Percentiles rank a stretch among this genome's conserved stretches.
phyloP scores from a whole-genome alignment of 257 asterid species.

The Penstemon eatonii region DNA sequence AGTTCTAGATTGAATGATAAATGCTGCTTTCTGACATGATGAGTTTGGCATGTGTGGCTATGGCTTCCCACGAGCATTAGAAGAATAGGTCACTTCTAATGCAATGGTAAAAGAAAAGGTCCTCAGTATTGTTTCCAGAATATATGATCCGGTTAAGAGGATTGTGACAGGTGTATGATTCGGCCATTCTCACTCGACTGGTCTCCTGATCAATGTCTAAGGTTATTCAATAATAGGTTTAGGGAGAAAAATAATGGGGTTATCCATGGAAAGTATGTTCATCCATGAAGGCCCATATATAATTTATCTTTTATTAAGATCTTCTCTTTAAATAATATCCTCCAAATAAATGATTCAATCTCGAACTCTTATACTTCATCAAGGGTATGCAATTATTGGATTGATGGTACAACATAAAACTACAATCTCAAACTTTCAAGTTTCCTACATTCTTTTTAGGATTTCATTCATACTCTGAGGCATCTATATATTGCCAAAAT shows the following conservation, averaged over 20 bases:
- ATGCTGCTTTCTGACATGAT: constrained; percentile 20
- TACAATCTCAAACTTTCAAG: constrained; percentile 4
- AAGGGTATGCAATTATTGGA: constrained; percentile 5
- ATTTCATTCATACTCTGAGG: neutral
- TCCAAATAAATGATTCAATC: constrained; percentile 1
- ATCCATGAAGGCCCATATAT: neutral
- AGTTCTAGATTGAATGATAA: constrained; percentile 19
- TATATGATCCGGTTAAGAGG: neutral
- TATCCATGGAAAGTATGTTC: neutral
- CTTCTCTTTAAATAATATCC: constrained; percentile 9
- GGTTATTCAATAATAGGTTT: neutral
- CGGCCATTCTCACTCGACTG: constrained; percentile 1
- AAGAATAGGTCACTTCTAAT: constrained; percentile 15
- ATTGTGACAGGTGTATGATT: neutral
- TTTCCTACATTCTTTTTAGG: constrained; percentile 22
- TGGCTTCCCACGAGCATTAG: constrained; percentile 7
- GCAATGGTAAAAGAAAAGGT: constrained; percentile 16
- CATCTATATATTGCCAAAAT: constrained; percentile 7
- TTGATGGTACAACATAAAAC: constrained; percentile 19
- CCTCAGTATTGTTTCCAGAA: constrained; percentile 21
- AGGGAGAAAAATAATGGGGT: neutral
- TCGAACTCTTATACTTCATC: constrained; percentile 5
- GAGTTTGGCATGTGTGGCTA: constrained; percentile 7
- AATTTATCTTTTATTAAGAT: neutral
- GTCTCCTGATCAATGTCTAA: neutral